Evolutionary conservation across 495 filamentous ascomycete species (phyloP).

Genomic region (Penicillium coffeae): DNA sequence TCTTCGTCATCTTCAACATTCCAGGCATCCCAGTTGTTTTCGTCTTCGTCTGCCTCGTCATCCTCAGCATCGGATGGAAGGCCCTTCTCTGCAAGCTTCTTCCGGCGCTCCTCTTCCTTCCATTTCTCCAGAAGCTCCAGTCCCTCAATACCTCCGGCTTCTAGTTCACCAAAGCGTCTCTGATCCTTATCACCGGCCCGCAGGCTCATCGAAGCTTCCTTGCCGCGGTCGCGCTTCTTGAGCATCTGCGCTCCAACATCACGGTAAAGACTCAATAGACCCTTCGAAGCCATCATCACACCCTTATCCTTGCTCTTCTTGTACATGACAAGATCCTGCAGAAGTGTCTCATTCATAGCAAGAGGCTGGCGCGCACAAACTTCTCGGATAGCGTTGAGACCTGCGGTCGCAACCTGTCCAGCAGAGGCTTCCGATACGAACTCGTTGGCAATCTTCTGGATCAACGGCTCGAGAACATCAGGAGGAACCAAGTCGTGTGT

Average conservation of each 20-base stretch:
- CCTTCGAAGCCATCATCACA: constrained; percentile 94
- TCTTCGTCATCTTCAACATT: constrained; percentile 73
- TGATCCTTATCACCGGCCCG: constrained; percentile 64
- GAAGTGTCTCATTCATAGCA: constrained; percentile 88
- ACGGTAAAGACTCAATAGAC: constrained; percentile 82
- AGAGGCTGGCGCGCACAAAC: constrained; percentile 88
- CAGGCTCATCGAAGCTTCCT: constrained; percentile 83
- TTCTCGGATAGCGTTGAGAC: constrained; percentile 91
- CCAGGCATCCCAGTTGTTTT: constrained; percentile 74
- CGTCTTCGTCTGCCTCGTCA: constrained; percentile 59
- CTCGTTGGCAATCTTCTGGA: constrained; percentile 96
- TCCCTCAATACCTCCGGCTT: constrained; percentile 81
- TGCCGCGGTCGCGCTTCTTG: constrained; percentile 84
- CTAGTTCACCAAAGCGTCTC: constrained; percentile 73
- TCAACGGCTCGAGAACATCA: constrained; percentile 83
- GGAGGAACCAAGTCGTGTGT: constrained; percentile 90
- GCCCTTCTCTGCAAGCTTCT: constrained; percentile 64
- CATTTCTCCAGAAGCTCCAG: constrained; percentile 86
- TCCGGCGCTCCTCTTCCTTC: constrained; percentile 83
- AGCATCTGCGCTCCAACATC: constrained; percentile 88
- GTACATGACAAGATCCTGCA: constrained; percentile 97
- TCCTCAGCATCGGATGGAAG: constrained; percentile 52
- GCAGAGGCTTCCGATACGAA: constrained; percentile 96
- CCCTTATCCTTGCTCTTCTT: constrained; percentile 97
- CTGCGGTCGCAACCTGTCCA: constrained; percentile 84